Percentiles rank a stretch among this genome's conserved stretches.
These are phyloP conservation scores for Abrus precatorius DNA, from an alignment of 306 rosid species.

Conservation along the genomic window DNA sequence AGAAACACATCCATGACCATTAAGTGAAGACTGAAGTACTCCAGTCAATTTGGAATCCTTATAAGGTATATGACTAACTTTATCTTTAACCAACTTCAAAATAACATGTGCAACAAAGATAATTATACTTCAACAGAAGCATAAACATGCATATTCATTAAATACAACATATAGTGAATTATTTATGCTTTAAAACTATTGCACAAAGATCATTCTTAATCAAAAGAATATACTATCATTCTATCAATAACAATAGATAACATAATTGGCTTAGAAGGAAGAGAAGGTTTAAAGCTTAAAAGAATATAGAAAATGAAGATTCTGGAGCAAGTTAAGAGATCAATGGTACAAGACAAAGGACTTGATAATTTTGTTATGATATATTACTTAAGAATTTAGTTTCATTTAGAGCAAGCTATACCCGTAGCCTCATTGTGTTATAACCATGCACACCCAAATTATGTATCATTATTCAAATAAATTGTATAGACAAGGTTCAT, in stretches of 20 bases:
- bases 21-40: conserved; percentile 92
- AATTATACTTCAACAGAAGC: conserved; percentile 39
- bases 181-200: conserved; percentile 20
- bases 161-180: conserved; percentile 26
- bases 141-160: conserved; percentile 16
- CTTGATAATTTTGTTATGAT: too few species aligned
- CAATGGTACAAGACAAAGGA: not conserved
- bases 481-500: too few species aligned
- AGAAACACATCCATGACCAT: conserved; percentile 98
- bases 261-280: conserved; percentile 22
- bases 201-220: conserved; percentile 5
- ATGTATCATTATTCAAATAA: too few species aligned
- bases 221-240: conserved; percentile 14
- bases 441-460: too few species aligned
- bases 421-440: too few species aligned
- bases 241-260: conserved; percentile 29
- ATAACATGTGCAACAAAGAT: conserved; percentile 75
- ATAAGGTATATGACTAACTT: conserved; percentile 92
- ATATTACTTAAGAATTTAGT: too few species aligned
- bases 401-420: too few species aligned
- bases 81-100: conserved; percentile 89
- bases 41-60: conserved; percentile 97
- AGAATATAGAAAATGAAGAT: conserved; percentile 20
- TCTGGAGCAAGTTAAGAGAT: not conserved
- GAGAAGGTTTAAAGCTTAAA: conserved; percentile 14